Evolutionary conservation across 495 filamentous ascomycete species (phyloP).

Genomic region (Thermochaetoides thermophila): DNA sequence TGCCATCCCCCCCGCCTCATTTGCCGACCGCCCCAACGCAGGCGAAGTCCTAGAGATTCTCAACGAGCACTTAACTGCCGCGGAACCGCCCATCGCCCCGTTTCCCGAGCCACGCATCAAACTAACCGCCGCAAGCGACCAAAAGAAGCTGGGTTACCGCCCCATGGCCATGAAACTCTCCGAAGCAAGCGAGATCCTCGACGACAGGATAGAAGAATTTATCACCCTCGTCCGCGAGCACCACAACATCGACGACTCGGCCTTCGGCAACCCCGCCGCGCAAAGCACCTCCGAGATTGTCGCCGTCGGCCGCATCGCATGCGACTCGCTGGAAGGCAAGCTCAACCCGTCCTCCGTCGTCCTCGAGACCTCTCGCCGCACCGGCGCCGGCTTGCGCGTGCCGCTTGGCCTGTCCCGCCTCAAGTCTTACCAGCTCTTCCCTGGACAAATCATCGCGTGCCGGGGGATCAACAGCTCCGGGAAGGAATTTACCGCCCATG

Average conservation of each 20-base stretch:
- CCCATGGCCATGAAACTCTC: constrained; percentile 87
- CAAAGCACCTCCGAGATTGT: constrained; percentile 78
- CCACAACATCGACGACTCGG: constrained; percentile 60
- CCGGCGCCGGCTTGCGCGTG: constrained; percentile 64
- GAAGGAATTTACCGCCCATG: constrained; percentile 63
- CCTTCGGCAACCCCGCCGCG: constrained; percentile 72
- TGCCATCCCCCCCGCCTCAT: constrained; percentile 33
- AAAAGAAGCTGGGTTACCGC: constrained; percentile 81
- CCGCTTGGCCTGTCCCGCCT: constrained; percentile 62
- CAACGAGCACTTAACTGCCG: constrained; percentile 54
- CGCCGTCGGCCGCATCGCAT: constrained; percentile 80
- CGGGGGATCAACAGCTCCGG: constrained; percentile 78
- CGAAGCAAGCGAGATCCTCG: constrained; percentile 79
- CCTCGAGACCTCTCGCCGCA: constrained; percentile 75
- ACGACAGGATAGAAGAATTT: constrained; percentile 91
- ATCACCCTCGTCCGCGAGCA: constrained; percentile 52
- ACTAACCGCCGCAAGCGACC: constrained; percentile 66
- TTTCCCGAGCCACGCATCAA: constrained; percentile 63
- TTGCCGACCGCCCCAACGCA: constrained; percentile 57
- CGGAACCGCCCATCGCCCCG: constrained; percentile 60
- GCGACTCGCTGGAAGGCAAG: constrained; percentile 67
- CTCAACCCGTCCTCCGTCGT: constrained; percentile 72
- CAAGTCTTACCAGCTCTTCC: constrained; percentile 70
- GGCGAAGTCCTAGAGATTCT: constrained; percentile 70
- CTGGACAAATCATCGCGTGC: constrained; percentile 83